Conservation (phyloP, 768 basidiomycete genomes). For the Lentinula edodes region DNA sequence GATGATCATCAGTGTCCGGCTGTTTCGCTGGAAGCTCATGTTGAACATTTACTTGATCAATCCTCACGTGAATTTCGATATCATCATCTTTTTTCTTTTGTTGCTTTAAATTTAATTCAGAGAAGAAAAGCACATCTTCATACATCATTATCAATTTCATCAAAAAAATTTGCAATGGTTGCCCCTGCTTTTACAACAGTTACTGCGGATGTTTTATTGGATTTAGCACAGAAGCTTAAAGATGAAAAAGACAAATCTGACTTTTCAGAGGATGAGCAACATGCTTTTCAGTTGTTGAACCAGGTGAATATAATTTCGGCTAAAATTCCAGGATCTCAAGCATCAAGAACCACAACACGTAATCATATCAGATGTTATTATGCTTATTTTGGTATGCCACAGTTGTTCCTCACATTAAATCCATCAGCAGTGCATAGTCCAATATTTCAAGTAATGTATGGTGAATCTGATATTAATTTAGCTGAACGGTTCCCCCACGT, state of each 20-base stretch:
- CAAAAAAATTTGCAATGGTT: background rate
- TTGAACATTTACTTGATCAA: slow-evolving; percentile 1
- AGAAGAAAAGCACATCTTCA: slow-evolving; percentile 5
- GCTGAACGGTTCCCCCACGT: slow-evolving; percentile 16
- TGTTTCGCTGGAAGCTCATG: slow-evolving; percentile 1
- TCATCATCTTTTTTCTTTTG: slow-evolving; percentile 11
- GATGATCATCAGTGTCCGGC: background rate
- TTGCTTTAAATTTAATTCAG: slow-evolving; percentile 12
- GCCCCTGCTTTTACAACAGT: background rate
- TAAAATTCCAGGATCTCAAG: slow-evolving; percentile 23
- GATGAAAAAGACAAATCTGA: background rate
- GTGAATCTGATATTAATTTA: slow-evolving; percentile 10
- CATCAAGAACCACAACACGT: slow-evolving; percentile 17
- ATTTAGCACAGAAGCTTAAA: background rate
- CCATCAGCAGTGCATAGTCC: slow-evolving; percentile 10
- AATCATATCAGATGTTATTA: slow-evolving; percentile 21
- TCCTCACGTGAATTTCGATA: too few species aligned
- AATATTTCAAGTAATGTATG: slow-evolving; percentile 24
- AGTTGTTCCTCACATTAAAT: slow-evolving; percentile 22
- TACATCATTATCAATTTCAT: background rate
- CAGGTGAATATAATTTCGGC: slow-evolving; percentile 25
- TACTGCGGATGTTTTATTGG: background rate
- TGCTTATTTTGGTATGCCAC: slow-evolving; percentile 22
- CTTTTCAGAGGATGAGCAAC: slow-evolving; percentile 9
- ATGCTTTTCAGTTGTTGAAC: slow-evolving; percentile 17